Conservation (phyloP, 2,329 filamentous ascomycete species). For the Ophiostoma sp. region DNA sequence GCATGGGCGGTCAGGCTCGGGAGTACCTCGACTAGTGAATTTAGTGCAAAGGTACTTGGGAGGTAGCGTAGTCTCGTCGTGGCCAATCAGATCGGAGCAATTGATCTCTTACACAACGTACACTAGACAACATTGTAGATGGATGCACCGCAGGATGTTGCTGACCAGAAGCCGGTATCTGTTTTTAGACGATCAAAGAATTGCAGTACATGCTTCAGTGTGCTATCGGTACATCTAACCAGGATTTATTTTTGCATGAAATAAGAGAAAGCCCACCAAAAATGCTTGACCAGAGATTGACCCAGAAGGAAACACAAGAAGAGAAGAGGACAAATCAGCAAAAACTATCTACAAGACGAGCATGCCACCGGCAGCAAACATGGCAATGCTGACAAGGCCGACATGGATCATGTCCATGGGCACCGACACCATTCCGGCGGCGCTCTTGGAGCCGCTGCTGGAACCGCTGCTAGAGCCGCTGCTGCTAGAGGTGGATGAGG, state of each 20-base stretch:
- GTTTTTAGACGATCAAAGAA: no score
- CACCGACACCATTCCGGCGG: conserved; percentile 4
- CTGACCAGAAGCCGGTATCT: neutral
- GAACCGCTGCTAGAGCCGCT: conserved; percentile 10
- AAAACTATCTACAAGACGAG: conserved; percentile 2
- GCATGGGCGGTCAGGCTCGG: neutral
- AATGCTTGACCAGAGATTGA: no score
- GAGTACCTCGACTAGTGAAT: conserved; percentile 1
- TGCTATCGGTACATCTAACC: no score
- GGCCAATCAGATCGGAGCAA: neutral
- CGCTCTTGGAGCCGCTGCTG: conserved; percentile 15
- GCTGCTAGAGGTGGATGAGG: neutral
- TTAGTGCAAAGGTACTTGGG: neutral
- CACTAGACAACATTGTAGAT: neutral
- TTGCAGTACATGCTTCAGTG: no score
- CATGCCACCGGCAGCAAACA: conserved; percentile 23
- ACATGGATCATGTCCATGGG: conserved; percentile 22
- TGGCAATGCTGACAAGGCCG: conserved; percentile 12
- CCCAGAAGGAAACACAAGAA: neutral
- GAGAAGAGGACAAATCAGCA: neutral
- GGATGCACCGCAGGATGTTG: neutral
- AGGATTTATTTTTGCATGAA: no score
- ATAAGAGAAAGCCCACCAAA: no score
- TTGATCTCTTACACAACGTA: neutral
- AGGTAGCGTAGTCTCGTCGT: neutral